These are phyloP conservation scores for Lenzites betulinus DNA, from an alignment of 768 basidiomycete genomes.

Conservation along the genomic window DNA sequence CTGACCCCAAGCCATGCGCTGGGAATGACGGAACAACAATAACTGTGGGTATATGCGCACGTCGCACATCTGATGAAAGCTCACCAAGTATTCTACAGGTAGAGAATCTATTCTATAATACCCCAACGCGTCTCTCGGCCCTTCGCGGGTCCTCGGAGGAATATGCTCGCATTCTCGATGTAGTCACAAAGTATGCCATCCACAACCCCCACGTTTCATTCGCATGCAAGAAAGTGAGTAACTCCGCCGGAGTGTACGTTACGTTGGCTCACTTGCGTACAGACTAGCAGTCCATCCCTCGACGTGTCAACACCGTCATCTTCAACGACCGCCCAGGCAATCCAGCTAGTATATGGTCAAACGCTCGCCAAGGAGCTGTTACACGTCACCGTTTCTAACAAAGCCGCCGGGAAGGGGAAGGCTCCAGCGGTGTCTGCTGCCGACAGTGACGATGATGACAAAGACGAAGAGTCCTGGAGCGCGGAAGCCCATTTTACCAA, in stretches of 20 bases:
- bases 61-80: background rate
- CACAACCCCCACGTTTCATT: constrained; percentile 91
- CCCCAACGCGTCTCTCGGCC: constrained; percentile 82
- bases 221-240: constrained; percentile 82
- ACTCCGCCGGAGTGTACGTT: background rate
- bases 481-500: constrained; percentile 80
- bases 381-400: constrained; percentile 32
- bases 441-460: constrained; percentile 33
- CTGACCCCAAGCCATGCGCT: constrained; percentile 87
- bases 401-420: constrained; percentile 29
- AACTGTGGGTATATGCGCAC: constrained; percentile 49
- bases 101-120: constrained; percentile 95
- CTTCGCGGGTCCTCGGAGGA: constrained; percentile 87
- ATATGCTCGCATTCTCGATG: constrained; percentile 87
- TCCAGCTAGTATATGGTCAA: constrained; percentile 80
- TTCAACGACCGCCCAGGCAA: constrained; percentile 66
- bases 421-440: constrained; percentile 30
- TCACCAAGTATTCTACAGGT: constrained; percentile 51
- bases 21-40: constrained; percentile 95
- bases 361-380: constrained; percentile 78
- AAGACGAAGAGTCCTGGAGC: constrained; percentile 55
- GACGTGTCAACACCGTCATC: constrained; percentile 80
- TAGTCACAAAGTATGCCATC: constrained; percentile 89
- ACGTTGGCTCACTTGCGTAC: background rate
- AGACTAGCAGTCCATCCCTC: constrained; percentile 75